A percentile compares a stretch with the other conserved stretches of the same genome.
phyloP scores from a whole-genome alignment of 257 asterid genomes.

The Ilex asprella region DNA sequence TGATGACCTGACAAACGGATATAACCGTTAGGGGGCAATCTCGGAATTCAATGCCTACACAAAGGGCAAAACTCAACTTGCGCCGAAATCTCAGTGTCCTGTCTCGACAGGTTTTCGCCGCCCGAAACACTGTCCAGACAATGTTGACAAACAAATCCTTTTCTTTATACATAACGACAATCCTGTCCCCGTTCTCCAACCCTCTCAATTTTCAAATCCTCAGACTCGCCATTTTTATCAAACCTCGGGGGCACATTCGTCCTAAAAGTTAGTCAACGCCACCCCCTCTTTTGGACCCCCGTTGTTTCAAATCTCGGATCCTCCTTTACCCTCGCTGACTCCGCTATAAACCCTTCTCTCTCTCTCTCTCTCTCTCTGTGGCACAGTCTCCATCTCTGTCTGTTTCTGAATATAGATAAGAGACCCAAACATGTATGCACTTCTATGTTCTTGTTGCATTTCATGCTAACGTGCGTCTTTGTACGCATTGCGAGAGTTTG shows the following conservation, averaged over 20 bases:
- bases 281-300: constrained; percentile 27
- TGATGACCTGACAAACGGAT: constrained; percentile 21
- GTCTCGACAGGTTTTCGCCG: constrained; percentile 30
- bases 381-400: constrained; percentile 9
- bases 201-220: background rate
- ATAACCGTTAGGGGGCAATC: constrained; percentile 33
- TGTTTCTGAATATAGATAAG: constrained; percentile 9
- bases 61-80: constrained; percentile 16
- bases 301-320: constrained; percentile 30
- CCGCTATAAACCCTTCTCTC: background rate
- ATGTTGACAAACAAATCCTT: too few relatives aligned
- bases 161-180: constrained; percentile 27
- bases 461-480: background rate
- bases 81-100: constrained; percentile 42
- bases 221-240: background rate
- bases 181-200: constrained; percentile 21
- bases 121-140: constrained; percentile 39
- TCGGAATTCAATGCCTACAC: constrained; percentile 13
- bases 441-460: background rate
- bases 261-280: constrained; percentile 23
- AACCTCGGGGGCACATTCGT: constrained; percentile 23
- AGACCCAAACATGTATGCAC: background rate
- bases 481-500: background rate
- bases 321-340: constrained; percentile 9
- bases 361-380: constrained; percentile 14